Conservation (phyloP, 2,329 filamentous ascomycete species). For the Myriosclerotinia curreyana region DNA sequence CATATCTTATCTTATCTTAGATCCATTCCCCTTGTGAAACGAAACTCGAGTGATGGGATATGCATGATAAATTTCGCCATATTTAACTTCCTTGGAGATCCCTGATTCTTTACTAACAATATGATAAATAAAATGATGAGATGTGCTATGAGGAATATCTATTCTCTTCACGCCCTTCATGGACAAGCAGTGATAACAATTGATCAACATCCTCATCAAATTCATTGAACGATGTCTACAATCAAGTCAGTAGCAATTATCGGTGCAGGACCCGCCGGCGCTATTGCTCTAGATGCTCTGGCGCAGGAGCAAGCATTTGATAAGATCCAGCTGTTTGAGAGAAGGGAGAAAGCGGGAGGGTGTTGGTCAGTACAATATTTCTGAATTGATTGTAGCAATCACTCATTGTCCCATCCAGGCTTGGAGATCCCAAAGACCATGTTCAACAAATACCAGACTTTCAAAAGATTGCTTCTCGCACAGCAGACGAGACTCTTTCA, state of each 20-base stretch:
- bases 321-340: conserved; percentile 59
- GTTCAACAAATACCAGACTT: conserved; percentile 45
- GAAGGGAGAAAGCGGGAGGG: conserved; percentile 56
- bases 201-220: neutral
- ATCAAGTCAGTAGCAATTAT: conserved; percentile 54
- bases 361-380: conserved; percentile 51
- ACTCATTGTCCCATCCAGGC: conserved; percentile 39
- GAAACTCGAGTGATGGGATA: conserved; percentile 10
- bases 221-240: conserved; percentile 26
- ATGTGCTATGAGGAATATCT: neutral
- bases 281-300: conserved; percentile 59
- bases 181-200: neutral
- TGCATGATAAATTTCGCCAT: conserved; percentile 11
- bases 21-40: neutral
- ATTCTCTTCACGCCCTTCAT: neutral
- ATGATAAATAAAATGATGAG: neutral
- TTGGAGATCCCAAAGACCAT: conserved; percentile 43
- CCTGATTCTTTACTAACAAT: neutral
- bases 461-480: conserved; percentile 47
- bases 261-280: conserved; percentile 58
- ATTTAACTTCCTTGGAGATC: neutral
- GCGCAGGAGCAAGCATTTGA: conserved; percentile 58
- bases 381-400: neutral
- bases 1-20: conserved; percentile 16
- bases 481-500: conserved; percentile 48